These are phyloP conservation scores for Hebeloma cylindrosporum DNA, from an alignment of 768 basidiomycete genomes.

Conservation along the genomic window DNA sequence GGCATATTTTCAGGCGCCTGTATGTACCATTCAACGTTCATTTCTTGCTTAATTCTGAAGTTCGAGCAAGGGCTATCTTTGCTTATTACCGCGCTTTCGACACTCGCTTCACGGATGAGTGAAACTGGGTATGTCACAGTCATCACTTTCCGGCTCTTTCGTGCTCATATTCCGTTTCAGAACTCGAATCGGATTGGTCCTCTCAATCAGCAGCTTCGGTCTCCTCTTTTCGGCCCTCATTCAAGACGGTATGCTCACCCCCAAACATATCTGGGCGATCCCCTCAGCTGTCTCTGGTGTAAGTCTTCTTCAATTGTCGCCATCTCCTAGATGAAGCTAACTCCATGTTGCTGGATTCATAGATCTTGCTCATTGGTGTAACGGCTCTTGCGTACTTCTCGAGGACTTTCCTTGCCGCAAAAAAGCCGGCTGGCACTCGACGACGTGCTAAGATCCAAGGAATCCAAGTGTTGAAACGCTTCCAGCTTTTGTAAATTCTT, in stretches of 20 bases:
- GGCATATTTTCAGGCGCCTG: slow-evolving; percentile 51
- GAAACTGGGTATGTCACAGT: slow-evolving; percentile 16
- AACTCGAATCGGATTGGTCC: slow-evolving; percentile 36
- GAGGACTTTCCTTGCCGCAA: slow-evolving; percentile 15
- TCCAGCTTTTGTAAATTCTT: too few species aligned
- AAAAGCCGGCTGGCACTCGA: slow-evolving; percentile 6
- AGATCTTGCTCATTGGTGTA: slow-evolving; percentile 19
- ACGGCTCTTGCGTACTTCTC: slow-evolving; percentile 19
- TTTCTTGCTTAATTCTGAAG: neutral
- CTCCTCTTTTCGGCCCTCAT: slow-evolving; percentile 33
- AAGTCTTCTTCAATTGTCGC: slow-evolving; percentile 11
- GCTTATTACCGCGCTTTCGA: slow-evolving; percentile 19
- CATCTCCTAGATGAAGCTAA: neutral
- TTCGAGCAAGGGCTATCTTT: slow-evolving; percentile 17
- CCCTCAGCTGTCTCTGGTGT: slow-evolving; percentile 37
- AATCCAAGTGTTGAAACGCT: too few species aligned
- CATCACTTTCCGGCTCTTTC: neutral
- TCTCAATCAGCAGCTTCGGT: slow-evolving; percentile 34
- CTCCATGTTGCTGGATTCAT: neutral
- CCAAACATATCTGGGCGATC: slow-evolving; percentile 31
- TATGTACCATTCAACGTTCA: slow-evolving; percentile 19
- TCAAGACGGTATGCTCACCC: slow-evolving; percentile 36
- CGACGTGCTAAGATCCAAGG: too few species aligned
- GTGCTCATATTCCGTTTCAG: slow-evolving; percentile 17
- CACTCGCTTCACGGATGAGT: slow-evolving; percentile 18